Base-by-base conservation (phyloP, 2,329 filamentous ascomycete genomes). In the Ophiostoma triangulosporum region DNA sequence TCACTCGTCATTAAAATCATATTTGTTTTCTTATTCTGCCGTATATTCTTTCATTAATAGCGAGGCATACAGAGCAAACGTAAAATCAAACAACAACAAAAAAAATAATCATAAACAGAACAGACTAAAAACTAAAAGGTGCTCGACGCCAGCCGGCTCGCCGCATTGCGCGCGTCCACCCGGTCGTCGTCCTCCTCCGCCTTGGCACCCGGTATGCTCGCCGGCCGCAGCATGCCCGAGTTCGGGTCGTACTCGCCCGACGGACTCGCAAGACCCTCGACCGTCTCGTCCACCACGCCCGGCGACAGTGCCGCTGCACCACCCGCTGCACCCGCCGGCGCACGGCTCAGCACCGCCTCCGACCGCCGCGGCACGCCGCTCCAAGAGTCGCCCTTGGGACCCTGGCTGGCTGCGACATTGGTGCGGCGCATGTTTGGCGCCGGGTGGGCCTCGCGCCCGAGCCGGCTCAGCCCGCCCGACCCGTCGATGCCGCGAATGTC, bases 341-440 rank as follows among this genome's bases (percentile, higher is more conserved):
- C 69, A 65, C 63, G 72, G 78, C 56, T 80, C 14, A 78, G 84
- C n/a, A 82, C 83, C 61, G 95, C 88, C 29, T 59, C 62, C 29
- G 83, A 81, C 53, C 87, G 79, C 57, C 93, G 79, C 33, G 90
- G 88, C 27, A 96, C 89, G 55, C 93, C 93, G 62, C 88, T 95
- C 93, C 93, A 98, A 15, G 93, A 85, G 67, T 98, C 93, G n/a
- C 93, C 93, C 71, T 95, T 95, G 50, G 93, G 91, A 0, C 93
- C 93, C 69, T 98, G 93, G 62, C 86, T 93, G 48, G 87, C 86
- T 15, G 87, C 86, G 60, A 96, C 70, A 67, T 81, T 91, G 26
- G 83, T 70, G 57, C 91, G 81, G 53, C 93, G 80, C 56, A 72
- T 67, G 31, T 59, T 55, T 5, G 82, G 71, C 2, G 93, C 90